Evolutionary conservation across 768 basidiomycete species (phyloP).

Genomic region (Antrodiella citrinella): DNA sequence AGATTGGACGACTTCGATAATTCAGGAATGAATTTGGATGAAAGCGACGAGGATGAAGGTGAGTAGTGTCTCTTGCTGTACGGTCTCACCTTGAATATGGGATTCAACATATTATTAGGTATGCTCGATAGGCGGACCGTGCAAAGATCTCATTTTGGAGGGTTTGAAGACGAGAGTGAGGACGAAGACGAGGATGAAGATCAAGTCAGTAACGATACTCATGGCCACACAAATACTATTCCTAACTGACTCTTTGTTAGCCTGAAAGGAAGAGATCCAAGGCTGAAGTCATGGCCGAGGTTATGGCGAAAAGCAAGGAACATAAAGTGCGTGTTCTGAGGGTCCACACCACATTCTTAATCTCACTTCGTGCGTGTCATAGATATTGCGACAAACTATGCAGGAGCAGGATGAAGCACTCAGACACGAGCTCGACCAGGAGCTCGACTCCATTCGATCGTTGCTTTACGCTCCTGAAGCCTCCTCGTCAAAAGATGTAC

Average conservation of each 20-base stretch:
- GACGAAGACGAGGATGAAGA: constrained; percentile 43
- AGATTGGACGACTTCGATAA: constrained; percentile 81
- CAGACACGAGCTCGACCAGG: constrained; percentile 82
- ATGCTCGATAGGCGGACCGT: constrained; percentile 65
- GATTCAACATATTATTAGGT: too few relatives aligned
- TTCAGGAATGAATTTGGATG: constrained; percentile 48
- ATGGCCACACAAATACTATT: neutral
- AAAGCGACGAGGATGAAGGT: constrained; percentile 45
- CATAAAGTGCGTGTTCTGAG: constrained; percentile 81
- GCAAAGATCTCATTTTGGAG: constrained; percentile 72
- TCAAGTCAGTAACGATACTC: constrained; percentile 17
- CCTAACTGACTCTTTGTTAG: constrained; percentile 30
- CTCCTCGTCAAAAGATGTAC: neutral
- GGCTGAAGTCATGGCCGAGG: constrained; percentile 95
- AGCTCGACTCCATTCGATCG: constrained; percentile 72
- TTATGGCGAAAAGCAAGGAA: constrained; percentile 94
- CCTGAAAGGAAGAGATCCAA: constrained; percentile 83
- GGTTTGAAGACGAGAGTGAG: constrained; percentile 67
- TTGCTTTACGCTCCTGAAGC: constrained; percentile 52
- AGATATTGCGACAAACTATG: constrained; percentile 87
- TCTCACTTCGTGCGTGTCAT: neutral
- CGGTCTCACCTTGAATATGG: too few relatives aligned
- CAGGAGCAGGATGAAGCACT: constrained; percentile 79
- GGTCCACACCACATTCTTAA: too few relatives aligned
- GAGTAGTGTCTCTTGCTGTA: neutral